Evolutionary conservation across 73 alveolate genomes (phyloP).

Genomic region (Symbiodinium pilosum): DNA sequence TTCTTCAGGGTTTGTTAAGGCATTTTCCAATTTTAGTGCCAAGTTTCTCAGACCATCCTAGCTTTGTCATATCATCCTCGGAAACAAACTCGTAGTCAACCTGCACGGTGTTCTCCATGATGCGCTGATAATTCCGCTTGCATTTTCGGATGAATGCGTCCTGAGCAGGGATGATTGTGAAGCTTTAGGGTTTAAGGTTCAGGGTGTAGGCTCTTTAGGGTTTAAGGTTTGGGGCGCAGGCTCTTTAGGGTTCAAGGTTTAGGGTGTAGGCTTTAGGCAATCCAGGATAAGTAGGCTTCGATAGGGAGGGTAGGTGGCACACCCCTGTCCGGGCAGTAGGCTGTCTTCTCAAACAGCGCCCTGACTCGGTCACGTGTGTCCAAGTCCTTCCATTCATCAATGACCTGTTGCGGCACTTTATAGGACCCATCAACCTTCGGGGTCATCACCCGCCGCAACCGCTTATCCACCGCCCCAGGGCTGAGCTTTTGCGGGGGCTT

Average conservation of each 20-base stretch:
- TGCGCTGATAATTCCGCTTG: not conserved
- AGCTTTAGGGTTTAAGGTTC: too few species aligned
- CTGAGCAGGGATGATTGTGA: too few species aligned
- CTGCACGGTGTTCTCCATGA: not conserved
- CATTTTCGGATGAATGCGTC: not conserved
- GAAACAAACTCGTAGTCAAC: not conserved
- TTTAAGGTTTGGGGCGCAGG: not conserved
- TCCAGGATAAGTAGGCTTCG: not conserved
- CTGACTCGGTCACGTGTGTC: not conserved
- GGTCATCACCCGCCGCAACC: constrained; percentile 17
- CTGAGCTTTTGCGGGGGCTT: not conserved
- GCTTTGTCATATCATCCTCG: not conserved
- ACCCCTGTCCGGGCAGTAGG: constrained; percentile 23
- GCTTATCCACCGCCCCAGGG: not conserved
- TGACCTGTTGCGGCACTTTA: not conserved
- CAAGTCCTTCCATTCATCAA: not conserved
- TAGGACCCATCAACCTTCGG: constrained; percentile 12
- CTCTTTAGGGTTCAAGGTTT: too few species aligned
- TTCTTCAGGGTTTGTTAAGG: too few species aligned
- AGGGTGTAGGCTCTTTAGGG: too few species aligned
- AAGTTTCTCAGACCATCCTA: not conserved
- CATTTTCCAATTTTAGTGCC: too few species aligned
- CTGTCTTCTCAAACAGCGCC: not conserved
- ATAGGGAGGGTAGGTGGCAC: not conserved
- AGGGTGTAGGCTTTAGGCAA: too few species aligned